phyloP scores from a whole-genome alignment of 495 filamentous ascomycete genomes.

The Xylaria acuta region DNA sequence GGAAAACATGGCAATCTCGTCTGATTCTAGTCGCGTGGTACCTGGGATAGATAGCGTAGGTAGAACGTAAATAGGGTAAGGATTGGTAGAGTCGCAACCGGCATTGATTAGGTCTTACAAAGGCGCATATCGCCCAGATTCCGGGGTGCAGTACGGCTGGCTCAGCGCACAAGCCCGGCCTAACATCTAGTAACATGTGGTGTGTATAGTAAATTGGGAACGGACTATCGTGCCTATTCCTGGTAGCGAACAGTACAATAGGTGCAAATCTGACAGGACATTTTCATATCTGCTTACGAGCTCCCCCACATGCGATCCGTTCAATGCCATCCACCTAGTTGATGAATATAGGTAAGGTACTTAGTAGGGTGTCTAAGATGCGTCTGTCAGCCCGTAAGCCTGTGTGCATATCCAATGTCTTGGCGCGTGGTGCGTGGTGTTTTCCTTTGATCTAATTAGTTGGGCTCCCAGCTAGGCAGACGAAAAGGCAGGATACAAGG shows the following conservation, averaged over 20 bases:
- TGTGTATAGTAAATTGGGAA: background rate
- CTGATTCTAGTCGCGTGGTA: slow-evolving; percentile 6
- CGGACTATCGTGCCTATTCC: background rate
- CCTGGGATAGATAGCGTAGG: background rate
- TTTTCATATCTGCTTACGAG: slow-evolving; percentile 14
- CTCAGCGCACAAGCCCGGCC: background rate
- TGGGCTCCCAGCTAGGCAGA: slow-evolving; percentile 23
- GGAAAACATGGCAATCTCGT: background rate
- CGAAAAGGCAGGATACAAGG: slow-evolving; percentile 1
- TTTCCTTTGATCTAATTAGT: background rate
- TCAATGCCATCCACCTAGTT: background rate
- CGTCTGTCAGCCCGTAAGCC: slow-evolving; percentile 18
- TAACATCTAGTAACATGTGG: background rate
- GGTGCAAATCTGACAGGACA: background rate
- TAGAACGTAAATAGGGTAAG: background rate
- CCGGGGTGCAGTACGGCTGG: slow-evolving; percentile 24
- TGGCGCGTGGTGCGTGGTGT: background rate
- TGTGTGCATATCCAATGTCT: slow-evolving; percentile 9
- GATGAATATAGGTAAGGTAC: background rate
- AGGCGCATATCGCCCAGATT: slow-evolving; percentile 18
- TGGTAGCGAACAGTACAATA: background rate
- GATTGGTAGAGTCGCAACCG: background rate
- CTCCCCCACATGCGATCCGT: background rate
- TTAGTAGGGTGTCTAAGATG: background rate
- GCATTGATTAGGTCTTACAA: slow-evolving; percentile 15